These are phyloP conservation scores for Scutellaria minor DNA, from an alignment of 257 asterid genomes.

Conservation along the genomic window DNA sequence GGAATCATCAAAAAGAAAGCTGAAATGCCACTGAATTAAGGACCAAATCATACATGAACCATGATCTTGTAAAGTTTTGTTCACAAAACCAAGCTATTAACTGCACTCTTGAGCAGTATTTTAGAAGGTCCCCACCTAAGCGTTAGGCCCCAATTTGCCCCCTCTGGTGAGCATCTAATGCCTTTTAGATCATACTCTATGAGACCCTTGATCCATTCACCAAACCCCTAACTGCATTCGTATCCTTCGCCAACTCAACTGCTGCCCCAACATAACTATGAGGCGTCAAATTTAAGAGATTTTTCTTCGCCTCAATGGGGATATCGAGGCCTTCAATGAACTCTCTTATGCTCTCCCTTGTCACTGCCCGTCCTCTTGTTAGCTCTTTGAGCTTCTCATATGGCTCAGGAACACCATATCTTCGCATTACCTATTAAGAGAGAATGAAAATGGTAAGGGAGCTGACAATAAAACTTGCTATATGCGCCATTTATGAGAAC, in stretches of 20 bases:
- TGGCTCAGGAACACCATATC: slow-evolving; percentile 87
- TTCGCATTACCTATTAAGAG: slow-evolving; percentile 76
- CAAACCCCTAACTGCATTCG: slow-evolving; percentile 24
- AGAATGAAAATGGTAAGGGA: neutral
- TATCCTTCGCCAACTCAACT: slow-evolving; percentile 35
- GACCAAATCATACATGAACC: too few relatives aligned
- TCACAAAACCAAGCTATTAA: too few relatives aligned
- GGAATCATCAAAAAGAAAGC: too few relatives aligned
- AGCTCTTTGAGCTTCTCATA: slow-evolving; percentile 92
- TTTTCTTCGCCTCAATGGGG: slow-evolving; percentile 69
- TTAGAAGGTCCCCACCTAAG: too few relatives aligned
- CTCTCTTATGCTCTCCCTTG: slow-evolving; percentile 64
- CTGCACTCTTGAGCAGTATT: too few relatives aligned
- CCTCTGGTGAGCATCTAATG: too few relatives aligned
- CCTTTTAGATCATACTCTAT: too few relatives aligned
- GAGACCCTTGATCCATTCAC: slow-evolving; percentile 36
- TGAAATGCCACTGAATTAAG: too few relatives aligned
- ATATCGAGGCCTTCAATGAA: slow-evolving; percentile 70
- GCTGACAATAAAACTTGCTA: too few relatives aligned
- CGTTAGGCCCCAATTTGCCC: too few relatives aligned
- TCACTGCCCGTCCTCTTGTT: slow-evolving; percentile 86
- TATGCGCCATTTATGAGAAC: too few relatives aligned
- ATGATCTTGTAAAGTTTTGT: too few relatives aligned
- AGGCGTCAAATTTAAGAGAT: slow-evolving; percentile 73
- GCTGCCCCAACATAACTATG: slow-evolving; percentile 60